phyloP scores from a whole-genome alignment of 805 yeast genomes.

The Kodamaea nitidulidarum region DNA sequence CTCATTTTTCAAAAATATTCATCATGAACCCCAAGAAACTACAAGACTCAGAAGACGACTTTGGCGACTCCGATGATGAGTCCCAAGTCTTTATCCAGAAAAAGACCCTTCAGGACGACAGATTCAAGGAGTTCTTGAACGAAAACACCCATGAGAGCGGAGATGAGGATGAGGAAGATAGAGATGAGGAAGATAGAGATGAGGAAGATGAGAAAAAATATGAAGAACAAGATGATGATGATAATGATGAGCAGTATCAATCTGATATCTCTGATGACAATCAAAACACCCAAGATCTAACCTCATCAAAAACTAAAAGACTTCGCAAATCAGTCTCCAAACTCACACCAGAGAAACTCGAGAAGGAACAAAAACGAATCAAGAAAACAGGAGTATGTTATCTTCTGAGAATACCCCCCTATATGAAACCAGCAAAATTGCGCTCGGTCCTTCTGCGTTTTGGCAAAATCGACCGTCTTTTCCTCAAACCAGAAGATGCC shows the following conservation, averaged over 20 bases:
- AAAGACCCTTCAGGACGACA: conserved; percentile 12
- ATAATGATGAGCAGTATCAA: no score
- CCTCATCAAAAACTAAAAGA: conserved; percentile 1
- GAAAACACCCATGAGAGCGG: conserved; percentile 7
- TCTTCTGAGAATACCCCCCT: conserved; percentile 87
- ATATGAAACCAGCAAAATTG: conserved; percentile 91
- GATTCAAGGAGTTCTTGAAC: conserved; percentile 12
- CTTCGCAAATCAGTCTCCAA: conserved; percentile 35
- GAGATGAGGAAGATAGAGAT: conserved; percentile 15
- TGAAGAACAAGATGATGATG: conserved; percentile 12
- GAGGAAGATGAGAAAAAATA: conserved; percentile 14
- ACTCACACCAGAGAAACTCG: conserved; percentile 54
- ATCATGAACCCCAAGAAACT: background rate
- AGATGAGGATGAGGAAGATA: conserved; percentile 11
- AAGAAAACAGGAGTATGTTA: conserved; percentile 90
- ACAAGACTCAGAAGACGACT: conserved; percentile 11
- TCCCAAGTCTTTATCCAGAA: conserved; percentile 6
- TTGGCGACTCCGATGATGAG: conserved; percentile 9
- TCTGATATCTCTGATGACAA: conserved; percentile 9
- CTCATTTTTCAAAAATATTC: no score
- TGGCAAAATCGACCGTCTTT: conserved; percentile 85
- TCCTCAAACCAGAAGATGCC: conserved; percentile 80
- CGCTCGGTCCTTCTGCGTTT: conserved; percentile 76
- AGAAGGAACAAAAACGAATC: conserved; percentile 49
- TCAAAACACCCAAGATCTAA: conserved; percentile 9